These are phyloP conservation scores for Trichoderma citrinoviride DNA, from an alignment of 2,329 filamentous ascomycete species.

Conservation along the genomic window DNA sequence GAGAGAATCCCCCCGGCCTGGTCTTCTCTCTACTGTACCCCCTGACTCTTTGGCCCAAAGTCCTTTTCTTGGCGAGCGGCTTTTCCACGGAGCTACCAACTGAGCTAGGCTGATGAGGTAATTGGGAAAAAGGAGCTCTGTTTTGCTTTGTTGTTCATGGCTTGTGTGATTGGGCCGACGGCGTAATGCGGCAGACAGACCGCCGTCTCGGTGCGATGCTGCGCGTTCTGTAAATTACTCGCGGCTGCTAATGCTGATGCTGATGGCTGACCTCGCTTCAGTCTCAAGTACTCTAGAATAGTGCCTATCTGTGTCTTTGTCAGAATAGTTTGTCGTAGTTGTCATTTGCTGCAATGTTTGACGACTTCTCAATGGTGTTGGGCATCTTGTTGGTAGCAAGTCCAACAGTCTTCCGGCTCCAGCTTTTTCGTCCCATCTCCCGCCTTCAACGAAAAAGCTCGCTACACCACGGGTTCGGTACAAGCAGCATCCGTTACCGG, in stretches of 20 bases:
- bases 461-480: not conserved
- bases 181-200: conserved; percentile 12
- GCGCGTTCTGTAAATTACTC: conserved; percentile 18
- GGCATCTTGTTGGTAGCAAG: no score
- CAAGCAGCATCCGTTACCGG: not conserved
- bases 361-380: no score
- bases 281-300: not conserved
- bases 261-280: not conserved
- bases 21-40: not conserved
- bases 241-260: not conserved
- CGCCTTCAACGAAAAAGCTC: not conserved
- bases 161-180: not conserved
- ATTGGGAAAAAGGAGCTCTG: not conserved
- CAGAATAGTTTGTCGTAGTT: no score
- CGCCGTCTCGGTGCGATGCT: not conserved
- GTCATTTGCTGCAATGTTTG: no score
- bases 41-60: not conserved
- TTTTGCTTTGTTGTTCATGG: not conserved
- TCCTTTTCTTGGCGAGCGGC: conserved; percentile 14
- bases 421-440: not conserved
- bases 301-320: no score
- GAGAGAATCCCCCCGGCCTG: no score
- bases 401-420: no score
- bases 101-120: conserved; percentile 19
- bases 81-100: conserved; percentile 16